Percentiles rank a stretch among this genome's conserved stretches.
phyloP scores from a whole-genome alignment of 2,329 filamentous ascomycete genomes.

The Diplodia intermedia region DNA sequence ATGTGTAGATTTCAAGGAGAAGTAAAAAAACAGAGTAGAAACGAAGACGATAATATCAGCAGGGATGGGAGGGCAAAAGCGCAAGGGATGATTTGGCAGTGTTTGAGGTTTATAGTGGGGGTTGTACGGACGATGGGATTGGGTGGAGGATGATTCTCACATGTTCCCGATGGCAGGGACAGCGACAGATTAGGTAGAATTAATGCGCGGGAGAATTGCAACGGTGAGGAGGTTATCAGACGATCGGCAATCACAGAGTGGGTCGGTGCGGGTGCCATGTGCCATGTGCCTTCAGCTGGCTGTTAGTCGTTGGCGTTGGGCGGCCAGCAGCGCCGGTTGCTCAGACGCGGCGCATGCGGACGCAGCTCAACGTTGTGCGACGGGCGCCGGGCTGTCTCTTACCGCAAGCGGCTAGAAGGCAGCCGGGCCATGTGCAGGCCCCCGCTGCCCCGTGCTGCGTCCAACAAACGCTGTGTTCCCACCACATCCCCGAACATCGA shows the following conservation, averaged over 20 bases:
- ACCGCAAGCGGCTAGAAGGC: neutral
- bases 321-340: no score
- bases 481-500: conserved; percentile 5
- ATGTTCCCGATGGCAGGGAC: conserved; percentile 16
- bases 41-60: no score
- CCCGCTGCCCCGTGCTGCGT: neutral
- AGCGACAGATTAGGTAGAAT: conserved; percentile 1
- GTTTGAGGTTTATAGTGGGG: neutral
- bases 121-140: neutral
- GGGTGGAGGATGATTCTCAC: neutral
- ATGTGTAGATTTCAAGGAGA: neutral
- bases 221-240: neutral
- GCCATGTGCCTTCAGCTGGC: neutral
- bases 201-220: neutral
- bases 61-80: no score
- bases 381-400: neutral
- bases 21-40: neutral
- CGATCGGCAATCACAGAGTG: neutral
- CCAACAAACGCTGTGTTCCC: neutral
- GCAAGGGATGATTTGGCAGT: no score
- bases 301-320: no score
- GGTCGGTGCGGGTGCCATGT: conserved; percentile 6
- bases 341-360: no score
- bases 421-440: neutral
- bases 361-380: neutral